Evolutionary conservation across 805 yeast species (phyloP), one percentile per base, ranked within the genome.

Genomic region (Kodamaea kaohsiungensis): DNA sequence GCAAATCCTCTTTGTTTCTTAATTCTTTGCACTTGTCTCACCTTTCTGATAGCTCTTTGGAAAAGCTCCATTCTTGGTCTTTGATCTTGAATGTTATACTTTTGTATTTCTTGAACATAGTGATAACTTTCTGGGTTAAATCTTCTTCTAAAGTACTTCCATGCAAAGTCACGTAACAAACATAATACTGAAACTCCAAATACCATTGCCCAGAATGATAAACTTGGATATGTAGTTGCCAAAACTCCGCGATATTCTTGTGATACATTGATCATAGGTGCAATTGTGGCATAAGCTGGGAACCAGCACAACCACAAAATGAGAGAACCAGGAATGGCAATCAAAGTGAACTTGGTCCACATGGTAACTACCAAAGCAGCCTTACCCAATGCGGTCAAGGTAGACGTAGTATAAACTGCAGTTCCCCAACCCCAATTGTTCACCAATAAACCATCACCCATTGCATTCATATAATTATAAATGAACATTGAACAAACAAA

Each of bases 1-100:
- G 99, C 99, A 78, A 90, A 95, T 5, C 99, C 99, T 72, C 98
- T 86, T 73, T 95, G 99, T 66, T 95, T 95, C 68, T 96, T 89
- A 89, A 95, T 93, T 70, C 99, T 83, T 70, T 93, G 97, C 39
- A 95, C 98, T 71, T 96, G 99, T 71, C 99, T 87, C 19, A 95
- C 98, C 67, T 91, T 95, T 66, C 98, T 82, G 53, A 95, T 95
- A 5, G 98, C 98, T 69, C 88, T 91, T 71, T 95, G 99, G 79
- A 95, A 95, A 59, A 92, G 96, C 61, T 91, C 96, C 82, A 92
- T 85, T 62, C 97, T 84, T n/a, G 99, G 99, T 59, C 96, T 82
- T 69, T 89, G 89, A 67, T 93, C 97, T 57, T 89, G 93, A 57
- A 91, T 89, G 64, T 93, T 92, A 71, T 86, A 91, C 73, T 95